Conservation (phyloP, 2,329 filamentous ascomycete genomes). For the Macrophomina phaseolina region DNA sequence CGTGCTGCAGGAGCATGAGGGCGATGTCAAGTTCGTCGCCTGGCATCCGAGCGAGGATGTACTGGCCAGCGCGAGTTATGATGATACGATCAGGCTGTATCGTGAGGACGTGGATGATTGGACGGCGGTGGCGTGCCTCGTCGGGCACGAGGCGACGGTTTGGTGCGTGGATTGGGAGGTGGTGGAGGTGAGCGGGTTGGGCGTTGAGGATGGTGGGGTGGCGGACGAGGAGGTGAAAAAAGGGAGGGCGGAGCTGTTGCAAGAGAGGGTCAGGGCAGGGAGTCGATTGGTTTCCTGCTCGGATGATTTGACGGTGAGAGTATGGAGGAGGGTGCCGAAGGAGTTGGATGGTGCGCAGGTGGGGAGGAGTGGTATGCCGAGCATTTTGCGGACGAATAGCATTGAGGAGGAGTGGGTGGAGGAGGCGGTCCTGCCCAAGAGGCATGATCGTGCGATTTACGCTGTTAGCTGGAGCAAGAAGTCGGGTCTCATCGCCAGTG, state of each 20-base stretch:
- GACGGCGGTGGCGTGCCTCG: conserved; percentile 83
- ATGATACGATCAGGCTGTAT: conserved; percentile 89
- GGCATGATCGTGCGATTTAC: conserved; percentile 83
- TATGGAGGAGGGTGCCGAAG: conserved; percentile 74
- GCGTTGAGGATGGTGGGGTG: conserved; percentile 33
- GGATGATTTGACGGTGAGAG: conserved; percentile 77
- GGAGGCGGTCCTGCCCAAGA: conserved; percentile 73
- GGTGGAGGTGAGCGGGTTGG: conserved; percentile 40
- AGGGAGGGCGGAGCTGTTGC: conserved; percentile 43
- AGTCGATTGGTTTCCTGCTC: conserved; percentile 80
- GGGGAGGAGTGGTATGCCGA: conserved; percentile 73
- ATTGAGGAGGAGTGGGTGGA: conserved; percentile 85
- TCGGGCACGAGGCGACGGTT: conserved; percentile 83
- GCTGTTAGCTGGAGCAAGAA: conserved; percentile 80
- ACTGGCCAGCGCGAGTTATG: conserved; percentile 90
- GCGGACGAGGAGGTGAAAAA: conserved; percentile 37
- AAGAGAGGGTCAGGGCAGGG: conserved; percentile 48
- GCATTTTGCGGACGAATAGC: conserved; percentile 76
- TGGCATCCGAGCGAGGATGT: conserved; percentile 86
- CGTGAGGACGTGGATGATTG: conserved; percentile 92
- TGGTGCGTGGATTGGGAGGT: conserved; percentile 80
- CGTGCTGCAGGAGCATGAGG: conserved; percentile 91
- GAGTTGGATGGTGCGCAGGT: conserved; percentile 51
- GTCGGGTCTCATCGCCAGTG: conserved; percentile 81
- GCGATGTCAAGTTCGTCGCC: conserved; percentile 90